Base-by-base conservation (phyloP, 2,329 filamentous ascomycete species). In the Sclerotinia glacialis region DNA sequence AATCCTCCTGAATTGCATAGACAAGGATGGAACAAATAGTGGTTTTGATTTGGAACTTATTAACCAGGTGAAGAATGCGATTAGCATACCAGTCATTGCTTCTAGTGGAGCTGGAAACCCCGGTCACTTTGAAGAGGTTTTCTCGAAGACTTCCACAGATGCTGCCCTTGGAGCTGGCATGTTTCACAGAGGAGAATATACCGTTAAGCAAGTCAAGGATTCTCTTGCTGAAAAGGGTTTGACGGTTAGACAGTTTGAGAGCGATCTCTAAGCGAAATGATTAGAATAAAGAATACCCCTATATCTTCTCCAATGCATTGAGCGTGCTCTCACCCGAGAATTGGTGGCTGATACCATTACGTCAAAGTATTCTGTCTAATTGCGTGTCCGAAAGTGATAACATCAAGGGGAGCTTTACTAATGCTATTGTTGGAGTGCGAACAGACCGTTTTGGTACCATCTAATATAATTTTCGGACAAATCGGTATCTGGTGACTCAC, bases 101-200 rank as follows among this genome's bases (percentile, higher is more conserved):
- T 95, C 91, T 37, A 96, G 92, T 76, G 95, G 95, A 50, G 95
- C 95, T 2, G 95, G 95, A 1, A 88, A 89, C 72, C 94, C 95
- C 2, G 85, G 77, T 0, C 95, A 99, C 79, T 99, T 99, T 76
- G 84, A 87, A 62, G 91, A 98, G 76, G 95, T 98, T 1, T 99
- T 99, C 78, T 82, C 85, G 66, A 82, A 90, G 79, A 98, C 95
- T 11, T 83, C 83, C 21, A 94, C 94, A 3, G 95, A 99, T 82
- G 95, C 95, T 60, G 95, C 95, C 37, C 80, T 99, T 68, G 95
- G 95, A 3, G 95, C 95, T 11, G 95, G 95, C 64, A 99, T 99
- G 89, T 99, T 99, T 79, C 95, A 99, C 80, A 83, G 95, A 59
- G 92, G 90, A 47, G 94, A 99, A 80, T 99, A 94, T 78, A 97